phyloP scores from a whole-genome alignment of 2,329 filamentous ascomycete genomes.

The Endocalyx cinctus region DNA sequence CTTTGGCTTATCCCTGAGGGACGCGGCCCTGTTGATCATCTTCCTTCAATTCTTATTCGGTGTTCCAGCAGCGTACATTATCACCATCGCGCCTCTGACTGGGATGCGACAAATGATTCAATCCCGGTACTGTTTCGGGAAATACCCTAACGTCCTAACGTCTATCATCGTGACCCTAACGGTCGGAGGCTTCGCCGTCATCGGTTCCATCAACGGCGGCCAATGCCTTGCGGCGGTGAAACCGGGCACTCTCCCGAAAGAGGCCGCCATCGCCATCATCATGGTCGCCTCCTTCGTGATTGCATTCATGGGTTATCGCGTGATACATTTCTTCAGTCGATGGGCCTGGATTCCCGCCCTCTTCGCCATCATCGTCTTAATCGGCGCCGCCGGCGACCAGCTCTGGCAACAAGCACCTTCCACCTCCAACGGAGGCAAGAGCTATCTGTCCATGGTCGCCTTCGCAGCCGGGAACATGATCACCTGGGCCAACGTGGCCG shows the following conservation, averaged over 20 bases:
- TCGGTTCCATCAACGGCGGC: slow-evolving; percentile 53
- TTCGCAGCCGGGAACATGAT: slow-evolving; percentile 17
- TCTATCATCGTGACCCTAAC: slow-evolving; percentile 46
- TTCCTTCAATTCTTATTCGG: slow-evolving; percentile 54
- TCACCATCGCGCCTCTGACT: slow-evolving; percentile 49
- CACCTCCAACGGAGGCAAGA: slow-evolving; percentile 4
- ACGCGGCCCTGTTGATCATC: slow-evolving; percentile 52
- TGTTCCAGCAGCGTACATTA: slow-evolving; percentile 50
- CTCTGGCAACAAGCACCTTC: slow-evolving; percentile 24
- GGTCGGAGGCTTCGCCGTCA: slow-evolving; percentile 52
- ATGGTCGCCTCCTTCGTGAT: slow-evolving; percentile 48
- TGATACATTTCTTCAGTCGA: slow-evolving; percentile 50
- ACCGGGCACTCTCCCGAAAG: slow-evolving; percentile 41
- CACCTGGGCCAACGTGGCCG: slow-evolving; percentile 19
- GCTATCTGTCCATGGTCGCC: slow-evolving; percentile 14
- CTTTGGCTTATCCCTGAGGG: slow-evolving; percentile 43
- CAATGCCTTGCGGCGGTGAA: slow-evolving; percentile 46
- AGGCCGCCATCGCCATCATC: slow-evolving; percentile 53
- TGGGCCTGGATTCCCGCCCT: slow-evolving; percentile 55
- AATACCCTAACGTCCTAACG: neutral
- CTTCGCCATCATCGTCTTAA: slow-evolving; percentile 45
- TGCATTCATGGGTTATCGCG: slow-evolving; percentile 51
- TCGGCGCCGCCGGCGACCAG: slow-evolving; percentile 48
- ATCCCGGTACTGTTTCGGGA: slow-evolving; percentile 46
- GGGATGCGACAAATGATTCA: slow-evolving; percentile 57